Percentiles rank a stretch among this genome's conserved stretches.
phyloP scores from a whole-genome alignment of 805 yeast genomes.

The Kodamaea laetipori region DNA sequence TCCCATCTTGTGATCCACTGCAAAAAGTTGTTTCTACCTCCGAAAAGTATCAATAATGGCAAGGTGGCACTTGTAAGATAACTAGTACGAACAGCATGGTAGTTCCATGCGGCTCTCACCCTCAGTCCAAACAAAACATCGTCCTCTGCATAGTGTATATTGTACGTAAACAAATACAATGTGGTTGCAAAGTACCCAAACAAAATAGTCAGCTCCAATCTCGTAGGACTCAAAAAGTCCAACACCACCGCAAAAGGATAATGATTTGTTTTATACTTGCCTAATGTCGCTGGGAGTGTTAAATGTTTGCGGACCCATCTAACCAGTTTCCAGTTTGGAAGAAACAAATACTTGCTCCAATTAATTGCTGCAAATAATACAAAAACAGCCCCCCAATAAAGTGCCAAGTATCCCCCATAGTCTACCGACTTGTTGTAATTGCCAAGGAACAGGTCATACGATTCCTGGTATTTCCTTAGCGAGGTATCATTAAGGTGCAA shows the following conservation, averaged over 20 bases:
- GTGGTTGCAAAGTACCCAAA: conserved; percentile 12
- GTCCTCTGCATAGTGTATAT: conserved; percentile 21
- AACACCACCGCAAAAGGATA: conserved; percentile 22
- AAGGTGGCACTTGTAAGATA: conserved; percentile 29
- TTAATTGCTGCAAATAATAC: conserved; percentile 28
- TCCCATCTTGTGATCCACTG: conserved; percentile 43
- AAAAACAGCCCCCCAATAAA: conserved; percentile 36
- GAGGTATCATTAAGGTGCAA: conserved; percentile 24
- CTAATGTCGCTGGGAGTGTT: conserved; percentile 42
- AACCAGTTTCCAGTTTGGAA: conserved; percentile 24
- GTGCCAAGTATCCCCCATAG: conserved; percentile 28
- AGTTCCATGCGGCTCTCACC: conserved; percentile 25
- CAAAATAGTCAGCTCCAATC: conserved; percentile 16
- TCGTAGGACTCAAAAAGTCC: conserved; percentile 29
- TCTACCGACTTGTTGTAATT: conserved; percentile 45
- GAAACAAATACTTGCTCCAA: conserved; percentile 33
- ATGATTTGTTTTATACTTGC: conserved; percentile 31
- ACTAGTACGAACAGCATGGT: conserved; percentile 20
- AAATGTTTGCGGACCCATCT: conserved; percentile 31
- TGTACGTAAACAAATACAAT: conserved; percentile 13
- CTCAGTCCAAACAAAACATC: conserved; percentile 31
- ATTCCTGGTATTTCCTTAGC: conserved; percentile 22
- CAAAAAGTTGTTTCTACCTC: conserved; percentile 39
- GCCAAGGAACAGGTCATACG: conserved; percentile 42
- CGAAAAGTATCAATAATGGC: conserved; percentile 38